These are phyloP conservation scores for Aspergillus ostianus DNA, from an alignment of 495 filamentous ascomycete genomes.

Conservation along the genomic window DNA sequence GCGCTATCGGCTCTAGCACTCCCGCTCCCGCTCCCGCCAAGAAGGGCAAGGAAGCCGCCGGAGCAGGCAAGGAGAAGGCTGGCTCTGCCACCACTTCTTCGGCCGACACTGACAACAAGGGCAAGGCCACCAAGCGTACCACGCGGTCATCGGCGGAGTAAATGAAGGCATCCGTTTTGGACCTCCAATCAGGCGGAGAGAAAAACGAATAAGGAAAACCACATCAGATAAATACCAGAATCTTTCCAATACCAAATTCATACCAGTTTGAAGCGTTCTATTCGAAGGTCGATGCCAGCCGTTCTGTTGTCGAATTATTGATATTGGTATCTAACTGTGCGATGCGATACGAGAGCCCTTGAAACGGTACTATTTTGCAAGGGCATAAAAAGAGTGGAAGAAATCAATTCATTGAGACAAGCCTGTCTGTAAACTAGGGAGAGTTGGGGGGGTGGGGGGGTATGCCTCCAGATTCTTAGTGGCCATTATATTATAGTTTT, in stretches of 20 bases:
- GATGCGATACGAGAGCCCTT: not conserved
- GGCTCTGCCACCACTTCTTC: constrained; percentile 65
- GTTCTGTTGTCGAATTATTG: not conserved
- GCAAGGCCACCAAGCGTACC: constrained; percentile 62
- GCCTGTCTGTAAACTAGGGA: not conserved
- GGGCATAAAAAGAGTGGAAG: not conserved
- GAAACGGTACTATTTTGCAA: not conserved
- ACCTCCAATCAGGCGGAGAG: not conserved
- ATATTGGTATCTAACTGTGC: not conserved
- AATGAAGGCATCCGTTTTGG: constrained; percentile 9
- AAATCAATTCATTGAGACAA: not conserved
- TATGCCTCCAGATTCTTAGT: not conserved
- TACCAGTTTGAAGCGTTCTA: not conserved
- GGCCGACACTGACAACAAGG: constrained; percentile 60
- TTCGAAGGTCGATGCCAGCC: not conserved
- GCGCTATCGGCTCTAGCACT: constrained; percentile 52
- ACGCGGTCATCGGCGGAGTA: constrained; percentile 58
- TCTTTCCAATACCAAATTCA: not conserved
- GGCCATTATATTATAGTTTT: too few relatives aligned
- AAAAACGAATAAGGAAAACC: not conserved
- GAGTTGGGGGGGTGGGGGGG: not conserved
- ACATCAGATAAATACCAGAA: not conserved
- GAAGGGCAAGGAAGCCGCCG: constrained; percentile 71
- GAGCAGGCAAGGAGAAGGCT: constrained; percentile 76
- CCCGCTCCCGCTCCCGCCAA: constrained; percentile 55